A percentile compares a stretch with the other conserved stretches of the same genome.
Evolutionary conservation across 805 yeast genomes (phyloP).

Genomic region (Wickerhamiella slavikovae): DNA sequence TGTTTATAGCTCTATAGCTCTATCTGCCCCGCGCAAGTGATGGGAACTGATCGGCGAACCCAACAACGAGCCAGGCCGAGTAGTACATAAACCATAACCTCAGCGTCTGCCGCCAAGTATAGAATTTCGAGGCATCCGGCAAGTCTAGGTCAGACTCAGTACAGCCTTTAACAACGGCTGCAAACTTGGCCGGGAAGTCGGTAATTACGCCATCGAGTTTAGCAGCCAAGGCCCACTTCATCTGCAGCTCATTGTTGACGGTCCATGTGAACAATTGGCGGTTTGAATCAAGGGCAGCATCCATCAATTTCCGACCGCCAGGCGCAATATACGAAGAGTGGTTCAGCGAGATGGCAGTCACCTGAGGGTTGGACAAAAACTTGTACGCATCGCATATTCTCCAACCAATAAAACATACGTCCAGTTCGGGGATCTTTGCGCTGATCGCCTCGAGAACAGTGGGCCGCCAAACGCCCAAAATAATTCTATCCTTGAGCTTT

Average conservation of each 20-base stretch:
- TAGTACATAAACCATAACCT: no score
- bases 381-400: constrained; percentile 17
- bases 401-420: constrained; percentile 21
- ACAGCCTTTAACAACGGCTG: no score
- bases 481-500: constrained; percentile 26
- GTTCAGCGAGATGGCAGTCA: constrained; percentile 35
- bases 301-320: constrained; percentile 19
- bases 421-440: constrained; percentile 19
- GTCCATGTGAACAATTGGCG: constrained; percentile 33
- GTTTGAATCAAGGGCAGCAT: constrained; percentile 15
- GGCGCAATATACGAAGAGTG: constrained; percentile 24
- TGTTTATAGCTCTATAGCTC: no score
- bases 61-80: no score
- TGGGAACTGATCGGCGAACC: no score
- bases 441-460: constrained; percentile 26
- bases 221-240: constrained; percentile 20
- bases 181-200: no score
- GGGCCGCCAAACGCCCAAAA: constrained; percentile 33
- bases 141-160: no score
- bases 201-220: constrained; percentile 24
- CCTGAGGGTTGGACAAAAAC: constrained; percentile 26
- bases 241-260: constrained; percentile 21
- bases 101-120: no score
- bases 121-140: no score
- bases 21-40: no score